phyloP scores from a whole-genome alignment of 352 stramenopile genomes.

The Globisporangium parvum region DNA sequence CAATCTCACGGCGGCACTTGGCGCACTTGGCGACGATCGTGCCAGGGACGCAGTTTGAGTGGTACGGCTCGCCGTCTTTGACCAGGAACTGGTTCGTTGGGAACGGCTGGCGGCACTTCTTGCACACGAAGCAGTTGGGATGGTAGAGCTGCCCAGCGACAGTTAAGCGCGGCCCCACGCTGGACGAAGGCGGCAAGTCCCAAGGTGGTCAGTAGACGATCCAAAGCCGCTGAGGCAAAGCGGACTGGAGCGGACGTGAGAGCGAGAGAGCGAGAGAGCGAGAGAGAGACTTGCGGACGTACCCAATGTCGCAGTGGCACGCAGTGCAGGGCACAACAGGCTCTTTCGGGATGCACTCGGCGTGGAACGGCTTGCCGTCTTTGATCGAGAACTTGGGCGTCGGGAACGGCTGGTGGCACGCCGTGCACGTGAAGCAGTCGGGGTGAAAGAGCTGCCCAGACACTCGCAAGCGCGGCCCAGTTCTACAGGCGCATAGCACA shows the following conservation, averaged over 20 bases:
- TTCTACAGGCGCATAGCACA: too few species aligned
- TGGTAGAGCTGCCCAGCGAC: slow-evolving; percentile 39
- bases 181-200: too few species aligned
- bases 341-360: slow-evolving; percentile 24
- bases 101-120: slow-evolving; percentile 34
- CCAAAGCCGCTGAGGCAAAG: too few species aligned
- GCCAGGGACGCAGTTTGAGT: slow-evolving; percentile 36
- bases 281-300: too few species aligned
- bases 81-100: slow-evolving; percentile 36
- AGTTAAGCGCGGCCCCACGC: slow-evolving; percentile 26
- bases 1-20: slow-evolving; percentile 19
- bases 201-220: too few species aligned
- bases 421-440: slow-evolving; percentile 43
- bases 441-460: slow-evolving; percentile 35
- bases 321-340: slow-evolving; percentile 3
- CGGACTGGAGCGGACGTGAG: too few species aligned
- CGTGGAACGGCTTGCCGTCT: slow-evolving; percentile 29
- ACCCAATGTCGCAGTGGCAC: slow-evolving; percentile 11
- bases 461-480: slow-evolving; percentile 33
- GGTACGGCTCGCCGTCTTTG: slow-evolving; percentile 55
- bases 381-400: slow-evolving; percentile 32
- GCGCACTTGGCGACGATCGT: slow-evolving; percentile 8
- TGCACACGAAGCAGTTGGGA: slow-evolving; percentile 41
- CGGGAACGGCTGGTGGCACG: slow-evolving; percentile 24
- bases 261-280: too few species aligned